phyloP scores from a whole-genome alignment of 139 green algal species.

The Microglena sp. region DNA sequence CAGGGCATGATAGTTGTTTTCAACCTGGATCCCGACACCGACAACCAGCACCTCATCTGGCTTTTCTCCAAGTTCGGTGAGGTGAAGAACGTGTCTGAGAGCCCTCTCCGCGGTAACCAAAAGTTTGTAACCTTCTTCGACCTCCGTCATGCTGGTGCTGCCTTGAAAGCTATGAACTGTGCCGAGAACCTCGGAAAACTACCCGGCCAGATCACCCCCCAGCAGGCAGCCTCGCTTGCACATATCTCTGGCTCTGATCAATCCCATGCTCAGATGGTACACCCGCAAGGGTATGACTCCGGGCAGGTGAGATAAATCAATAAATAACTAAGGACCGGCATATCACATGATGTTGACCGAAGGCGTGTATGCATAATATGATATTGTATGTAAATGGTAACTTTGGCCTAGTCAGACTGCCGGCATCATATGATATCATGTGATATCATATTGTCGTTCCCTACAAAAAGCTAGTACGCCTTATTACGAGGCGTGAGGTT shows the following conservation, averaged over 20 bases:
- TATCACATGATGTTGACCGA: too few species aligned
- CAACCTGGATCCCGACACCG: constrained; percentile 58
- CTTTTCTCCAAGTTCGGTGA: constrained; percentile 80
- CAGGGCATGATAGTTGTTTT: constrained; percentile 79
- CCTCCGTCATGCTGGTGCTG: constrained; percentile 44
- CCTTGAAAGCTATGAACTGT: constrained; percentile 45
- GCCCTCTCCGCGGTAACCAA: constrained; percentile 44
- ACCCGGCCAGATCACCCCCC: constrained; percentile 26
- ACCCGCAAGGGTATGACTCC: too few species aligned
- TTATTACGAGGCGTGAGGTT: too few species aligned
- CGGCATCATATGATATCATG: too few species aligned
- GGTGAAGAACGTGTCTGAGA: constrained; percentile 55
- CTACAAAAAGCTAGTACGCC: too few species aligned
- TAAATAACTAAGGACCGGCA: too few species aligned
- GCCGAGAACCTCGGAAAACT: constrained; percentile 40
- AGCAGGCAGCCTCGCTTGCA: constrained; percentile 15
- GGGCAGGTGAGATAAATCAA: too few species aligned
- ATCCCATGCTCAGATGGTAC: too few species aligned
- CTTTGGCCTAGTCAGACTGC: too few species aligned
- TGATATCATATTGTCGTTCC: too few species aligned
- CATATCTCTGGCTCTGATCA: constrained; percentile 7
- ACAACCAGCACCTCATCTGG: constrained; percentile 57
- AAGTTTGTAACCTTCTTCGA: constrained; percentile 90
- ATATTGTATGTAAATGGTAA: too few species aligned
- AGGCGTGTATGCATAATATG: too few species aligned